phyloP scores from a whole-genome alignment of 2,329 filamentous ascomycete genomes.

The Graphilbum sp. region DNA sequence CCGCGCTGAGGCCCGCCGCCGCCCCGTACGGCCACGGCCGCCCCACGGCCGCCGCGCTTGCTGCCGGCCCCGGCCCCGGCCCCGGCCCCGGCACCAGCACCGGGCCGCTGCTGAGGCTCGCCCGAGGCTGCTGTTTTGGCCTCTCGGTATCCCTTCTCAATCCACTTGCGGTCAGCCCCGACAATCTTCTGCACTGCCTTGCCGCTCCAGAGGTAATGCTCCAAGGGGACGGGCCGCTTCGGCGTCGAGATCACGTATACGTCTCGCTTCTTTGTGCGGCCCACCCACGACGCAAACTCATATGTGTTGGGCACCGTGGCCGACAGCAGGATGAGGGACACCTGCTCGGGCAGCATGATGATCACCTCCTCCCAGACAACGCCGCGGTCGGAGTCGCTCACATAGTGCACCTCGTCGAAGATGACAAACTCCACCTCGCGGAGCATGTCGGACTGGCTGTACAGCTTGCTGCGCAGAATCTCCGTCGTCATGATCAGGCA shows the following conservation, averaged over 20 bases:
- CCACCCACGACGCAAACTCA: slow-evolving; percentile 97
- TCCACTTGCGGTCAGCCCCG: slow-evolving; percentile 76
- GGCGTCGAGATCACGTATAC: slow-evolving; percentile 98
- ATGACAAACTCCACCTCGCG: slow-evolving; percentile 97
- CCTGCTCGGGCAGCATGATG: slow-evolving; percentile 96
- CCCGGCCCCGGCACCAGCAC: not conserved
- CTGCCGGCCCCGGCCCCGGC: slow-evolving; percentile 4
- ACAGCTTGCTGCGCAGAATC: slow-evolving; percentile 95
- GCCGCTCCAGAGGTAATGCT: slow-evolving; percentile 91
- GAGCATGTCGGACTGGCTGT: slow-evolving; percentile 87
- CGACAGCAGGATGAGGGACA: slow-evolving; percentile 85
- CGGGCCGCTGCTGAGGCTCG: slow-evolving; percentile 20
- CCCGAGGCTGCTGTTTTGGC: slow-evolving; percentile 18
- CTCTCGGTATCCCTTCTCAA: slow-evolving; percentile 89
- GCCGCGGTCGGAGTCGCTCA: slow-evolving; percentile 88
- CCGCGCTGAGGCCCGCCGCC: slow-evolving; percentile 1
- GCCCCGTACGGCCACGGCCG: slow-evolving; percentile 12
- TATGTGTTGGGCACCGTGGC: slow-evolving; percentile 95
- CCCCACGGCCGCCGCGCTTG: slow-evolving; percentile 21
- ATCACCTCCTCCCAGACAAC: slow-evolving; percentile 99
- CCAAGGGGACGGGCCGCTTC: slow-evolving; percentile 84
- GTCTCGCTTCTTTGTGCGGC: slow-evolving; percentile 93
- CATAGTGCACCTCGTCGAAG: slow-evolving; percentile 97
- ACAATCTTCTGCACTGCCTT: slow-evolving; percentile 93
- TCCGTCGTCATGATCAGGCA: slow-evolving; percentile 99